Percentiles rank a stretch among this genome's conserved stretches.
These are phyloP conservation scores for Choanephora cucurbitarum DNA, from an alignment of 371 early-diverging fungal species.

Conservation along the genomic window DNA sequence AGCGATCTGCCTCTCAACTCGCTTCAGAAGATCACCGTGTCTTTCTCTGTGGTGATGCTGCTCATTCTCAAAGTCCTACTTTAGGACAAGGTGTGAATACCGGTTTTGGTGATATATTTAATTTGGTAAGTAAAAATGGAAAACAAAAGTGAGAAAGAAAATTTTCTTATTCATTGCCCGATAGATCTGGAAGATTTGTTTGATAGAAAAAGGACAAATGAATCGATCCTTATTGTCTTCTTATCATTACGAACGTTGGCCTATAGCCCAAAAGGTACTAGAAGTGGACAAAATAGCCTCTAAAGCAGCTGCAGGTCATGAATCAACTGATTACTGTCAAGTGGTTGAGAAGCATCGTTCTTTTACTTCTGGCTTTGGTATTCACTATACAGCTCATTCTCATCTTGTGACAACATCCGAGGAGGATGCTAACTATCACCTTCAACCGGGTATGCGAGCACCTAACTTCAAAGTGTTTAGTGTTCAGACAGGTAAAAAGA, in stretches of 20 bases:
- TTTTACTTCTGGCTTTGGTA: constrained; percentile 48
- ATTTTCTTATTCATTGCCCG: neutral
- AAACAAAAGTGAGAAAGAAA: too few relatives aligned
- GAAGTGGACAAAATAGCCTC: constrained; percentile 42
- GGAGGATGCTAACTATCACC: neutral
- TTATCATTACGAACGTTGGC: constrained; percentile 37
- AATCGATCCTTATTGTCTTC: constrained; percentile 27
- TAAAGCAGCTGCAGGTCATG: constrained; percentile 40
- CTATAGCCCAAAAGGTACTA: constrained; percentile 41
- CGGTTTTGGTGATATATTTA: constrained; percentile 49
- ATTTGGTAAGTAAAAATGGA: constrained; percentile 29
- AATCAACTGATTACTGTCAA: constrained; percentile 33
- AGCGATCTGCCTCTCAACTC: constrained; percentile 35
- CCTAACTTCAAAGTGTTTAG: constrained; percentile 45
- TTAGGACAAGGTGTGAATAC: constrained; percentile 50
- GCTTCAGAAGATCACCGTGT: constrained; percentile 35
- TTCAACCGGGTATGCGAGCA: constrained; percentile 45
- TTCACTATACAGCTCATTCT: constrained; percentile 23
- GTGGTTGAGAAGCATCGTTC: constrained; percentile 37
- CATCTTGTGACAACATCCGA: neutral
- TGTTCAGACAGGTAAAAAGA: constrained; percentile 33
- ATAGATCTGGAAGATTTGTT: constrained; percentile 45
- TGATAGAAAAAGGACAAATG: constrained; percentile 38
- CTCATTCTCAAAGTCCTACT: constrained; percentile 49
- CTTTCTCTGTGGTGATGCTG: constrained; percentile 51